phyloP scores from a whole-genome alignment of 176 grass and related monocot species.

The Secale cereale region DNA sequence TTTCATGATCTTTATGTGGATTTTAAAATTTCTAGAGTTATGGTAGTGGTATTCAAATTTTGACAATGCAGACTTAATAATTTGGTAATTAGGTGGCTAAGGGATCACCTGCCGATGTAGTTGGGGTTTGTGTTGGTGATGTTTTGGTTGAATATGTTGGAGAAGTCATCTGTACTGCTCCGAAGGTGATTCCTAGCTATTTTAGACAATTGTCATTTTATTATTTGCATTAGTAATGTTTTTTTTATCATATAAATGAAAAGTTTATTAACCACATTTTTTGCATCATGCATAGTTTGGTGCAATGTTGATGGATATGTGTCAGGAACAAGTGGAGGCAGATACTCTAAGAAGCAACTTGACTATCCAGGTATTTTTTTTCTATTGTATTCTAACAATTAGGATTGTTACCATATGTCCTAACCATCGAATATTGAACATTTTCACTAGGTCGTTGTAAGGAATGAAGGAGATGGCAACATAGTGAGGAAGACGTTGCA shows the following conservation, averaged over 20 bases:
- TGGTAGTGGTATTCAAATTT: neutral
- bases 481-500: neutral
- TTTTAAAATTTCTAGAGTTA: no score
- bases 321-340: neutral
- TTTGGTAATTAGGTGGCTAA: neutral
- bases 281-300: neutral
- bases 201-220: no score
- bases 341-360: neutral
- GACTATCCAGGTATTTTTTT: neutral
- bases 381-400: neutral
- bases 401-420: neutral
- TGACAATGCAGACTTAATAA: neutral
- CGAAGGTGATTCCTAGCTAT: neutral
- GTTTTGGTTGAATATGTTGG: neutral
- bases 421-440: neutral
- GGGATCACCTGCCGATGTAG: neutral
- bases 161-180: neutral
- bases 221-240: neutral
- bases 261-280: neutral
- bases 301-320: neutral
- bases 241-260: neutral
- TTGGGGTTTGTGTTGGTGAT: constrained; percentile 3
- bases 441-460: neutral
- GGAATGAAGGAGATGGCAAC: neutral
- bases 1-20: no score